Conservation (phyloP, 2,329 filamentous ascomycete genomes). For the Sclerotiophoma versabilis region DNA sequence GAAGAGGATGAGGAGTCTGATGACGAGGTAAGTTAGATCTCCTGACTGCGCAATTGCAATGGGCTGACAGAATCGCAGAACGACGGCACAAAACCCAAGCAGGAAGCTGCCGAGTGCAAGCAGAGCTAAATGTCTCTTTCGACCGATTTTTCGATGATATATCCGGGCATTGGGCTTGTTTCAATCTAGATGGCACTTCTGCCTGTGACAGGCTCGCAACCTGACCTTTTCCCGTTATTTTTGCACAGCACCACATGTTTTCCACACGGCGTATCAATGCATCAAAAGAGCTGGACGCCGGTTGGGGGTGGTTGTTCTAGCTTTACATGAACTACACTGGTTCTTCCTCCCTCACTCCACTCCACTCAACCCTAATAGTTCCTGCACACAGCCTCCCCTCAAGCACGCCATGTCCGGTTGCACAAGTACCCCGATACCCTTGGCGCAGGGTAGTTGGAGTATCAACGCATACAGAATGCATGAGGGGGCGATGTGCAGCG, state of each 20-base stretch:
- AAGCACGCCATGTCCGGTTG: neutral
- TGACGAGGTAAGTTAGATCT: constrained; percentile 44
- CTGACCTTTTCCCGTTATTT: constrained; percentile 22
- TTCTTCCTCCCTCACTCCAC: constrained; percentile 23
- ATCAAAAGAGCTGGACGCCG: constrained; percentile 34
- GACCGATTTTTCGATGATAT: constrained; percentile 29
- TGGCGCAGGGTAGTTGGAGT: neutral
- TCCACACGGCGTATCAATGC: constrained; percentile 39
- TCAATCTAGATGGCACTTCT: constrained; percentile 39
- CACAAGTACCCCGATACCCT: neutral
- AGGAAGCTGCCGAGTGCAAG: constrained; percentile 56
- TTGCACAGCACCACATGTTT: constrained; percentile 28
- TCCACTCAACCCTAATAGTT: constrained; percentile 20
- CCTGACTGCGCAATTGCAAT: neutral
- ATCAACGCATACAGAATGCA: neutral
- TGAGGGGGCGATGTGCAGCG: constrained; percentile 4
- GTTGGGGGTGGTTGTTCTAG: constrained; percentile 31
- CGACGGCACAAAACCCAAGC: constrained; percentile 54
- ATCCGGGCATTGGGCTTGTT: constrained; percentile 31
- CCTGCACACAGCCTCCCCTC: constrained; percentile 7
- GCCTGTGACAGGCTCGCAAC: constrained; percentile 20
- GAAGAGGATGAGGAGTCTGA: constrained; percentile 71
- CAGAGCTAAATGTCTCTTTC: constrained; percentile 47
- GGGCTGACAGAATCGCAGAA: constrained; percentile 38
- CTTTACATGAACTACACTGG: constrained; percentile 35